A percentile compares a stretch with the other conserved stretches of the same genome.
Conservation (phyloP, 208 protist species). For the Leptomonas pyrrhocoris region DNA sequence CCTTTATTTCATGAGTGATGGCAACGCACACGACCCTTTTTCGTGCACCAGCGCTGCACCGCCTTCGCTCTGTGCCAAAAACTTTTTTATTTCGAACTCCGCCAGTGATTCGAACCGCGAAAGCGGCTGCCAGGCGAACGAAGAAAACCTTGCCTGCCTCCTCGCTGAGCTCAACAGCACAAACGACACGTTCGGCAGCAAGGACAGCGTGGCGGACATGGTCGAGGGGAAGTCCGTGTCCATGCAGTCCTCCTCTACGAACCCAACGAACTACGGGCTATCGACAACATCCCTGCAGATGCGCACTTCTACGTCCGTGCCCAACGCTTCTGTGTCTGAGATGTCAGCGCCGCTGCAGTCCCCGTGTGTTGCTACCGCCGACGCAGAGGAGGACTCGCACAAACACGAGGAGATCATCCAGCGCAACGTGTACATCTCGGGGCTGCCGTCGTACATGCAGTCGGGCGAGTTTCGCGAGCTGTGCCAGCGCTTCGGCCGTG, state of each 20-base stretch:
- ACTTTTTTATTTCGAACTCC: too few species aligned
- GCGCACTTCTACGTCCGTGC: background rate
- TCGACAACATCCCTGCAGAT: background rate
- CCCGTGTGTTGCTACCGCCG: background rate
- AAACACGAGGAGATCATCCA: conserved; percentile 11
- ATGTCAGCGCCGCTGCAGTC: background rate
- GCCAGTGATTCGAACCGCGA: too few species aligned
- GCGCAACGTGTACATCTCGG: conserved; percentile 82
- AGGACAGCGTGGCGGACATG: too few species aligned
- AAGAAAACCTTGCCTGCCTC: too few species aligned
- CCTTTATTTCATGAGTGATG: too few species aligned
- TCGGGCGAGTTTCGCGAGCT: conserved; percentile 62
- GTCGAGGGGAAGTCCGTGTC: too few species aligned
- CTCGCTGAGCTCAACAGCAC: too few species aligned
- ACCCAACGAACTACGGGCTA: background rate
- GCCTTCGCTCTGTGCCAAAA: too few species aligned
- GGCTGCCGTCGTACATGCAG: conserved; percentile 51
- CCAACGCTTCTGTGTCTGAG: background rate
- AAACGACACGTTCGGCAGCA: too few species aligned
- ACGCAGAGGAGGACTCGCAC: background rate
- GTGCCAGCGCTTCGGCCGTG: conserved; percentile 62
- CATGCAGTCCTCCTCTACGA: background rate
- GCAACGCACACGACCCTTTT: too few species aligned
- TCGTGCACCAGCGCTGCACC: too few species aligned
- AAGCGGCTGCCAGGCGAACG: too few species aligned